Percentiles rank a stretch among this genome's conserved stretches.
These are phyloP conservation scores for Zangia roseola DNA, from an alignment of 768 basidiomycete species.

Conservation along the genomic window DNA sequence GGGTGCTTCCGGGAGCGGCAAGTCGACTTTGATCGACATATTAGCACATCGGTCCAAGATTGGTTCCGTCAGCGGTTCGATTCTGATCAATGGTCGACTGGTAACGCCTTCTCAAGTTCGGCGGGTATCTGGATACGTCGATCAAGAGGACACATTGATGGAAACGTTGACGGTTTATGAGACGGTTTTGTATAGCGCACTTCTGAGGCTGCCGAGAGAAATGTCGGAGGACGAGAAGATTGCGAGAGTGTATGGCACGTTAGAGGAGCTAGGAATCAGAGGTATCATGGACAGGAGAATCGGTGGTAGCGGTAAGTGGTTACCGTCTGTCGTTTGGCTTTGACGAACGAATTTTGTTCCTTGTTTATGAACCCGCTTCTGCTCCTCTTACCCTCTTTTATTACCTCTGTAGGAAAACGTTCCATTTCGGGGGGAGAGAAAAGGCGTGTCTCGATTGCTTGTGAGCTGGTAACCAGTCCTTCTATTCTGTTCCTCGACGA, in stretches of 20 bases:
- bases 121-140: conserved; percentile 90
- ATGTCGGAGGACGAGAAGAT: conserved; percentile 97
- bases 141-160: conserved; percentile 98
- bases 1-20: conserved; percentile 96
- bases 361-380: background rate
- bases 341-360: background rate
- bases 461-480: conserved; percentile 95
- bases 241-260: conserved; percentile 89
- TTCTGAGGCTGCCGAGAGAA: conserved; percentile 86
- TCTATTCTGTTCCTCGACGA: conserved; percentile 96
- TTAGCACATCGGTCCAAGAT: conserved; percentile 88
- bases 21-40: conserved; percentile 95
- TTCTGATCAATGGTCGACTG: conserved; percentile 82
- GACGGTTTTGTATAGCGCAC: conserved; percentile 90
- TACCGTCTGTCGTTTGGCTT: background rate
- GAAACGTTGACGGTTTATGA: conserved; percentile 97
- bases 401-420: conserved; percentile 56
- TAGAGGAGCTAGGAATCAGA: conserved; percentile 93
- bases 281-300: conserved; percentile 88
- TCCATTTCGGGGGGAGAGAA: conserved; percentile 99
- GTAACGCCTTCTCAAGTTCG: conserved; percentile 76
- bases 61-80: conserved; percentile 68
- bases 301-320: conserved; percentile 74
- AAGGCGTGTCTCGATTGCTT: conserved; percentile 93
- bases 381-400: background rate